Evolutionary conservation across 2,329 filamentous ascomycete genomes (phyloP).

Genomic region (Ceratocystis destructans): DNA sequence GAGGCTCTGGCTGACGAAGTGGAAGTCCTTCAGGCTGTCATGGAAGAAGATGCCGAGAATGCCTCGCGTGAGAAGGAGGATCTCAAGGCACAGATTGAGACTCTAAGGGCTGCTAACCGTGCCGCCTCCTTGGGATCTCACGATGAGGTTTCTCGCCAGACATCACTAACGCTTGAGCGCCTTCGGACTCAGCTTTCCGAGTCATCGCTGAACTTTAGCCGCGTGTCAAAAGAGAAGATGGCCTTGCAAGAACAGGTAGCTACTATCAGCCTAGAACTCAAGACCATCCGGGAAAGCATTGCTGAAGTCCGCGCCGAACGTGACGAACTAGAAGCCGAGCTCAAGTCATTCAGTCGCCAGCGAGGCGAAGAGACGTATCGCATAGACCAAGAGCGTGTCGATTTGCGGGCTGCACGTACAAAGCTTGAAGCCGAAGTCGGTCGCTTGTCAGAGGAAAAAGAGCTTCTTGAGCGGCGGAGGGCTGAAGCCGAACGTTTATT

Average conservation of each 20-base stretch:
- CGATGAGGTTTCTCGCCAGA: constrained; percentile 19
- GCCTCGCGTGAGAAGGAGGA: constrained; percentile 28
- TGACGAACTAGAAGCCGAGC: constrained; percentile 47
- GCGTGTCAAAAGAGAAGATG: constrained; percentile 46
- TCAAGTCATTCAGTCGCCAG: constrained; percentile 22
- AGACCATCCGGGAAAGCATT: constrained; percentile 41
- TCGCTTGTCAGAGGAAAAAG: constrained; percentile 51
- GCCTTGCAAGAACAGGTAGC: constrained; percentile 49
- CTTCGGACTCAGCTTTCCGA: constrained; percentile 46
- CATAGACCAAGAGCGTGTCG: constrained; percentile 54
- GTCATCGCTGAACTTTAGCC: constrained; percentile 42
- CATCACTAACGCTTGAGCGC: constrained; percentile 29
- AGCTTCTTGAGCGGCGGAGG: constrained; percentile 41
- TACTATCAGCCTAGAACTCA: constrained; percentile 45
- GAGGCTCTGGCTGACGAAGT: constrained; percentile 61
- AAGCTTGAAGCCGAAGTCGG: constrained; percentile 55
- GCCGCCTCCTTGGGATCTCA: constrained; percentile 23
- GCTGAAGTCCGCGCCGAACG: constrained; percentile 50
- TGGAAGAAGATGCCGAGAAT: constrained; percentile 52
- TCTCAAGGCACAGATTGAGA: constrained; percentile 24
- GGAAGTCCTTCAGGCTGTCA: constrained; percentile 53
- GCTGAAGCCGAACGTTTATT: constrained; percentile 48
- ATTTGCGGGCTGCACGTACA: constrained; percentile 52
- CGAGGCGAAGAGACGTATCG: constrained; percentile 46
- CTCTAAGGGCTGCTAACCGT: constrained; percentile 20